Conservation (phyloP, 1,284 basidiomycete genomes). For the Puccinia coronata region DNA sequence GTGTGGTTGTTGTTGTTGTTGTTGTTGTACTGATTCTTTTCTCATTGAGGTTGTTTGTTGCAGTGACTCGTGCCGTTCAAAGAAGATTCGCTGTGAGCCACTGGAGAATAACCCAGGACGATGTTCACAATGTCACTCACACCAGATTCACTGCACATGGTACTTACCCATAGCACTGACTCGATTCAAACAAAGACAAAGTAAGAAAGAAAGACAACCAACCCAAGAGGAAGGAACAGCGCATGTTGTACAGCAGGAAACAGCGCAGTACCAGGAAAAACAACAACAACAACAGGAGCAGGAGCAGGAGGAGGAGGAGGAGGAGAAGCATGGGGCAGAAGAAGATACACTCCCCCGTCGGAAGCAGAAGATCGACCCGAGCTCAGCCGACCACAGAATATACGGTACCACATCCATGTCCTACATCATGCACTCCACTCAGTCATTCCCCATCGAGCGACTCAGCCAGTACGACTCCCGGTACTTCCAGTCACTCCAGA, state of each 20-base stretch:
- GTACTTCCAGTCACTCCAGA: constrained; percentile 60
- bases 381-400: constrained; percentile 54
- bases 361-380: neutral
- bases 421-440: constrained; percentile 84
- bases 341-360: neutral
- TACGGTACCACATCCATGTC: constrained; percentile 77
- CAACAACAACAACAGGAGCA: constrained; percentile 14
- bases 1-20: too few relatives aligned
- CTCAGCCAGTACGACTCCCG: constrained; percentile 77
- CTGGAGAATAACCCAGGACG: constrained; percentile 63
- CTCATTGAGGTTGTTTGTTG: too few relatives aligned
- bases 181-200: constrained; percentile 90
- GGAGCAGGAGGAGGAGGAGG: neutral
- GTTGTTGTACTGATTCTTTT: too few relatives aligned
- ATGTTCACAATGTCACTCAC: constrained; percentile 71
- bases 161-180: constrained; percentile 98
- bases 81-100: constrained; percentile 68
- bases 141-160: constrained; percentile 62
- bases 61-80: constrained; percentile 42
- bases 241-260: too few relatives aligned
- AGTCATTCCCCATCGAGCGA: constrained; percentile 74
- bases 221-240: too few relatives aligned
- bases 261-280: too few relatives aligned
- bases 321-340: neutral
- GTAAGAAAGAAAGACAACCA: neutral